Percentiles rank a stretch among this genome's conserved stretches.
phyloP scores from a whole-genome alignment of 2,329 filamentous ascomycete genomes.

The Aspergillus persii region DNA sequence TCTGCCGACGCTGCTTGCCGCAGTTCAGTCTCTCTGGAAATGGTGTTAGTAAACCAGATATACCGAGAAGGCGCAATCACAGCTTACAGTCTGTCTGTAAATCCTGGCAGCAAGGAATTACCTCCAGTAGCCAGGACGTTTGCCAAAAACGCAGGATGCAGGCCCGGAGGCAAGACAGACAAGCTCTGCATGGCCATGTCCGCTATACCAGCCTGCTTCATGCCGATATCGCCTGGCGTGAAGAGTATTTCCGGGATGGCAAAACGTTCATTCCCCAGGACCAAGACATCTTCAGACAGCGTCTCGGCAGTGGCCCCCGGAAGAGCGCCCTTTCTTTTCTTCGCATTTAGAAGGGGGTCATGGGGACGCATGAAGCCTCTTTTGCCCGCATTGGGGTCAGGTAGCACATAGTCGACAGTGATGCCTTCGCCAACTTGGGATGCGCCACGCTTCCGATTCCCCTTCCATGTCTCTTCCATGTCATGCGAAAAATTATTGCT shows the following conservation, averaged over 20 bases:
- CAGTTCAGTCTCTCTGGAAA: slow-evolving; percentile 61
- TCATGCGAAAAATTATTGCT: slow-evolving; percentile 72
- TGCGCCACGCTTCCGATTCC: slow-evolving; percentile 50
- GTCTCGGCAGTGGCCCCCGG: slow-evolving; percentile 47
- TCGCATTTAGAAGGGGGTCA: slow-evolving; percentile 63
- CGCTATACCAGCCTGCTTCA: slow-evolving; percentile 77
- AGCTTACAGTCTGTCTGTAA: slow-evolving; percentile 69
- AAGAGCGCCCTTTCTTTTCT: slow-evolving; percentile 48
- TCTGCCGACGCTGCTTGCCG: slow-evolving; percentile 70
- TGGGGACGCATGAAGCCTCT: slow-evolving; percentile 74
- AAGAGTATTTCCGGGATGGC: slow-evolving; percentile 87
- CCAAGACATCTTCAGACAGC: slow-evolving; percentile 73
- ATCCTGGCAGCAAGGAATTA: slow-evolving; percentile 74
- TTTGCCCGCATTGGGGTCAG: slow-evolving; percentile 66
- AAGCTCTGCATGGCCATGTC: slow-evolving; percentile 81
- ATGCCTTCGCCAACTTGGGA: slow-evolving; percentile 46
- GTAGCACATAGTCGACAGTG: slow-evolving; percentile 87
- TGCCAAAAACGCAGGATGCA: slow-evolving; percentile 79
- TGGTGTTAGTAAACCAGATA: slow-evolving; percentile 19
- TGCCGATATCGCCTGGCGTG: slow-evolving; percentile 77
- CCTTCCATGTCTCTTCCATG: slow-evolving; percentile 82
- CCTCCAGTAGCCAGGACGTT: slow-evolving; percentile 90
- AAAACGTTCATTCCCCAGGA: slow-evolving; percentile 89
- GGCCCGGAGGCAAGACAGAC: slow-evolving; percentile 69
- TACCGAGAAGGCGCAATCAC: background rate